Conservation (phyloP, 192 early-diverging fungal genomes). For the Haplosporangium gracile region DNA sequence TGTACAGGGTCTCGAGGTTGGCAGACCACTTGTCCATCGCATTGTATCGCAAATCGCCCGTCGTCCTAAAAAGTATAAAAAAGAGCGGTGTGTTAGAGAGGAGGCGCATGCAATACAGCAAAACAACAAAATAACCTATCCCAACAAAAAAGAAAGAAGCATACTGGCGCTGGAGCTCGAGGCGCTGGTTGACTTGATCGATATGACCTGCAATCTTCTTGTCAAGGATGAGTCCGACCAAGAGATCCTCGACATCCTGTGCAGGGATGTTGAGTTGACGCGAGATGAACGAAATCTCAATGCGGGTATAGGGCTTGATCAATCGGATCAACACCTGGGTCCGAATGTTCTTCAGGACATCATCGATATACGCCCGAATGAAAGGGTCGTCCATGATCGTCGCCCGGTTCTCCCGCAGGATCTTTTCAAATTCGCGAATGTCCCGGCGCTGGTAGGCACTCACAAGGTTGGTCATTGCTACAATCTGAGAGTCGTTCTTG, state of each 20-base stretch:
- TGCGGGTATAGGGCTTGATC: conserved; percentile 93
- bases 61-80: conserved; percentile 58
- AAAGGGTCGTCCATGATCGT: conserved; percentile 93
- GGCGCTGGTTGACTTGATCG: conserved; percentile 89
- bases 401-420: conserved; percentile 75
- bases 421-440: conserved; percentile 90
- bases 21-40: conserved; percentile 81
- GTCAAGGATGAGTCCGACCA: conserved; percentile 91
- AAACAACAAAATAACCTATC: neutral
- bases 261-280: conserved; percentile 84
- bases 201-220: conserved; percentile 86
- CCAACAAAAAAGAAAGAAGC: conserved; percentile 10
- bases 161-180: conserved; percentile 81
- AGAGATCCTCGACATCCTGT: conserved; percentile 86
- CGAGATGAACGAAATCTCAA: conserved; percentile 86
- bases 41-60: conserved; percentile 72
- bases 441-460: conserved; percentile 92
- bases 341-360: conserved; percentile 93
- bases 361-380: conserved; percentile 90
- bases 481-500: conserved; percentile 91
- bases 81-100: neutral
- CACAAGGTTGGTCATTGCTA: conserved; percentile 94
- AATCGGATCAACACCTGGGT: conserved; percentile 89
- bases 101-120: neutral
- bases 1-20: conserved; percentile 73